Evolutionary conservation across 2,329 filamentous ascomycete genomes (phyloP).

Genomic region (Colletotrichum salicis): DNA sequence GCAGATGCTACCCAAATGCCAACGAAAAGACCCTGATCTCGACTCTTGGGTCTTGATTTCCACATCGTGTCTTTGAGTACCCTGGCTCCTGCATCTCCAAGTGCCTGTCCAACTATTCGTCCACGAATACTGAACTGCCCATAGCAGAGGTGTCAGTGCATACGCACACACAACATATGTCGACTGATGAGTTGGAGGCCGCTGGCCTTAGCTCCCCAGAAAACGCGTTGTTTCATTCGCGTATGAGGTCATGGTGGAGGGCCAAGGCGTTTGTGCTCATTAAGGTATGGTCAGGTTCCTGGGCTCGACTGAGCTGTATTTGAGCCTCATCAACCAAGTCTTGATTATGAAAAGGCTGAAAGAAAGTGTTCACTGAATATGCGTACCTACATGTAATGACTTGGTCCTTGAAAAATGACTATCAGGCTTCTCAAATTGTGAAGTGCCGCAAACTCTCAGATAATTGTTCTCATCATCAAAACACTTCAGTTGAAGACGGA

Average conservation of each 20-base stretch:
- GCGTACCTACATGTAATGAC: too few species aligned
- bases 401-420: background rate
- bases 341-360: background rate
- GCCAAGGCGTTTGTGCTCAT: slow-evolving; percentile 15
- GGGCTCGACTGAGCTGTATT: slow-evolving; percentile 2
- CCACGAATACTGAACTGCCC: background rate
- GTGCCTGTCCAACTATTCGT: too few species aligned
- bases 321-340: slow-evolving; percentile 17
- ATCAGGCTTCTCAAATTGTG: background rate
- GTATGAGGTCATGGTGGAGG: slow-evolving; percentile 36
- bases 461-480: background rate
- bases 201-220: slow-evolving; percentile 8
- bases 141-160: background rate
- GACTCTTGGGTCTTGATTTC: background rate
- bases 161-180: too few species aligned
- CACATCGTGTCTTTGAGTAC: background rate
- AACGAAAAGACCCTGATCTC: background rate
- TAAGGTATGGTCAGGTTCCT: background rate
- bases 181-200: background rate
- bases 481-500: background rate
- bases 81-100: background rate
- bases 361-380: background rate
- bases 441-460: background rate
- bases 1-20: background rate
- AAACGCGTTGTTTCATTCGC: slow-evolving; percentile 29